Evolutionary conservation across 75 land plant genomes (phyloP).

Genomic region (Pinus albicaulis): DNA sequence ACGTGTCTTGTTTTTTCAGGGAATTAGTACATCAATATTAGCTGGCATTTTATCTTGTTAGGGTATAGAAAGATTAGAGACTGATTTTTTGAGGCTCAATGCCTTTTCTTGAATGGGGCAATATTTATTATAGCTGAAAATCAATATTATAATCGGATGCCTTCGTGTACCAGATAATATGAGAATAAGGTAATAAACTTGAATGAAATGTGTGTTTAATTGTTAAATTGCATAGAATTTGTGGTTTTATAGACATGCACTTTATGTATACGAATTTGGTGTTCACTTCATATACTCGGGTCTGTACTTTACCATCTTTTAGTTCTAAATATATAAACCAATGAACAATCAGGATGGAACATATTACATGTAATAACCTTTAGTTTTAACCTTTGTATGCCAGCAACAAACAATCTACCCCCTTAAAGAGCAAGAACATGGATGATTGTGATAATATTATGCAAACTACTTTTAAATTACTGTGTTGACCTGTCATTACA

Average conservation of each 20-base stretch:
- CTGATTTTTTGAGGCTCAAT: not conserved
- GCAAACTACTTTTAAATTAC: no score
- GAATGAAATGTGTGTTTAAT: not conserved
- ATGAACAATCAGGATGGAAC: no score
- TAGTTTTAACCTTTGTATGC: not conserved
- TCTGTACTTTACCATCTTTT: not conserved
- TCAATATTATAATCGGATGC: not conserved
- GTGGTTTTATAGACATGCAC: not conserved
- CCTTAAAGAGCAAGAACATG: not conserved
- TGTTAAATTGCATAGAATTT: not conserved
- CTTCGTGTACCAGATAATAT: not conserved
- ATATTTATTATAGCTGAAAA: not conserved
- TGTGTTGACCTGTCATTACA: not conserved
- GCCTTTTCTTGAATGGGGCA: no score
- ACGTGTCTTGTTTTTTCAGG: not conserved
- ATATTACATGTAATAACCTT: no score
- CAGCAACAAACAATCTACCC: not conserved
- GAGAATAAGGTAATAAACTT: not conserved
- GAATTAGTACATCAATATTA: not conserved
- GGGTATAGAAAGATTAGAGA: no score
- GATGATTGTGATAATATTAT: not conserved
- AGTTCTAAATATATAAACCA: not conserved
- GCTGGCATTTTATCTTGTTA: not conserved
- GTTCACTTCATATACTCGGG: not conserved
- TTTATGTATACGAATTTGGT: no score